phyloP scores from a whole-genome alignment of 108 stramenopile species.

The Thalassiosira profunda region DNA sequence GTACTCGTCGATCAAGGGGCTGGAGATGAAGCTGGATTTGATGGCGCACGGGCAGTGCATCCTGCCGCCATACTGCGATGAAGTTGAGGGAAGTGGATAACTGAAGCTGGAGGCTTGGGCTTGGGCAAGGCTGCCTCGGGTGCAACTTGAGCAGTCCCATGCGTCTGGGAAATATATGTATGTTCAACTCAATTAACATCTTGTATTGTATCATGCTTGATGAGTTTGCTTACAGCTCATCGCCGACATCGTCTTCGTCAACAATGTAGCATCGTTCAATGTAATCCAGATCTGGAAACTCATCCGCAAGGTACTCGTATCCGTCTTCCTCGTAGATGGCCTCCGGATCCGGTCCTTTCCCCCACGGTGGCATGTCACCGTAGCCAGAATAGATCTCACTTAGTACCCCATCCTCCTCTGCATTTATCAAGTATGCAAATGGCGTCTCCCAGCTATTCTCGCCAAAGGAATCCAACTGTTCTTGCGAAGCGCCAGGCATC shows the following conservation, averaged over 20 bases:
- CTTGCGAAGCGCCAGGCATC: slow-evolving; percentile 21
- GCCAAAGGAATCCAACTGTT: slow-evolving; percentile 26
- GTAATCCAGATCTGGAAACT: slow-evolving; percentile 43
- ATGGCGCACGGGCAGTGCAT: background rate
- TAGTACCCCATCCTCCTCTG: background rate
- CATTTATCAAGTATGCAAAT: background rate
- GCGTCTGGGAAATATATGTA: no score
- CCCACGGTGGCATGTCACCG: slow-evolving; percentile 30
- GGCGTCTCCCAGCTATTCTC: slow-evolving; percentile 31
- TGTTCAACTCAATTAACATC: background rate
- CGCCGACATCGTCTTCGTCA: background rate
- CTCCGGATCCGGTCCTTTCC: slow-evolving; percentile 23
- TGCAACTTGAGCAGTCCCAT: background rate
- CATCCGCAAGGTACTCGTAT: slow-evolving; percentile 22
- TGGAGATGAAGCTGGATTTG: background rate
- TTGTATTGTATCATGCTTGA: background rate
- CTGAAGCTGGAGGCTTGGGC: background rate
- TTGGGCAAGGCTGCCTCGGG: background rate
- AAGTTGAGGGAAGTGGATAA: background rate
- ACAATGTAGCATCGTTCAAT: slow-evolving; percentile 24
- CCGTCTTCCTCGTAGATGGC: slow-evolving; percentile 37
- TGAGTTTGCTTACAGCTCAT: background rate
- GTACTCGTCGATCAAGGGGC: background rate
- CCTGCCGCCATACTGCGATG: background rate
- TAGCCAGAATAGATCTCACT: slow-evolving; percentile 17